phyloP scores from a whole-genome alignment of 2,329 filamentous ascomycete species.

The Rhinocladiella similis region DNA sequence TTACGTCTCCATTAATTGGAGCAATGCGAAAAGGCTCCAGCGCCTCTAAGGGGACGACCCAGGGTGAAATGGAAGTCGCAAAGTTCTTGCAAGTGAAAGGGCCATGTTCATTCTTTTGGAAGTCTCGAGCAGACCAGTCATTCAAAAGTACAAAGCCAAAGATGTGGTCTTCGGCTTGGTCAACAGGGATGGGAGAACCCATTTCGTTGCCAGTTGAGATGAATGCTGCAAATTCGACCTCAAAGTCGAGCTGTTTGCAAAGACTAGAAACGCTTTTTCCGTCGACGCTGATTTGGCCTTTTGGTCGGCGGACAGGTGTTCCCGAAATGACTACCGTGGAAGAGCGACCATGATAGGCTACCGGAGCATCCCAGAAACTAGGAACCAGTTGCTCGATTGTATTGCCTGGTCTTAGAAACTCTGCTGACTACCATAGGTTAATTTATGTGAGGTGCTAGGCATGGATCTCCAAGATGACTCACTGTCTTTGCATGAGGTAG shows the following conservation, averaged over 20 bases:
- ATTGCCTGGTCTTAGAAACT: slow-evolving; percentile 71
- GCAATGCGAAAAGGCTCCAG: slow-evolving; percentile 54
- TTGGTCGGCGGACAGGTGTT: slow-evolving; percentile 35
- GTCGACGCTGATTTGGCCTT: slow-evolving; percentile 2
- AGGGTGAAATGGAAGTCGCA: slow-evolving; percentile 60
- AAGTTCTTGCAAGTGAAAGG: slow-evolving; percentile 64
- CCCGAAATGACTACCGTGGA: slow-evolving; percentile 77
- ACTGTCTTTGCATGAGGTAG: slow-evolving; percentile 56
- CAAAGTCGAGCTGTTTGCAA: slow-evolving; percentile 69
- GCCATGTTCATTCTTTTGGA: slow-evolving; percentile 43
- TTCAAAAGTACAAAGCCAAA: slow-evolving; percentile 81
- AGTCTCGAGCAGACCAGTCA: slow-evolving; percentile 59
- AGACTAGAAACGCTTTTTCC: slow-evolving; percentile 51
- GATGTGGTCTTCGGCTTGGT: slow-evolving; percentile 66
- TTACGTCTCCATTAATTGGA: slow-evolving; percentile 2
- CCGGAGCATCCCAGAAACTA: slow-evolving; percentile 10
- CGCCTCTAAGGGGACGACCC: slow-evolving; percentile 62
- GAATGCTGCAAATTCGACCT: slow-evolving; percentile 77
- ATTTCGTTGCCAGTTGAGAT: slow-evolving; percentile 63
- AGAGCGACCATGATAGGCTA: slow-evolving; percentile 40
- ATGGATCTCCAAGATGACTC: background rate
- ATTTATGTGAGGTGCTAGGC: background rate
- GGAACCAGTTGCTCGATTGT: slow-evolving; percentile 3
- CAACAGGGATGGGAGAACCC: slow-evolving; percentile 62
- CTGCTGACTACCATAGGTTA: slow-evolving; percentile 53